phyloP scores from a whole-genome alignment of 306 rosid genomes.

The Trifolium subterraneum region DNA sequence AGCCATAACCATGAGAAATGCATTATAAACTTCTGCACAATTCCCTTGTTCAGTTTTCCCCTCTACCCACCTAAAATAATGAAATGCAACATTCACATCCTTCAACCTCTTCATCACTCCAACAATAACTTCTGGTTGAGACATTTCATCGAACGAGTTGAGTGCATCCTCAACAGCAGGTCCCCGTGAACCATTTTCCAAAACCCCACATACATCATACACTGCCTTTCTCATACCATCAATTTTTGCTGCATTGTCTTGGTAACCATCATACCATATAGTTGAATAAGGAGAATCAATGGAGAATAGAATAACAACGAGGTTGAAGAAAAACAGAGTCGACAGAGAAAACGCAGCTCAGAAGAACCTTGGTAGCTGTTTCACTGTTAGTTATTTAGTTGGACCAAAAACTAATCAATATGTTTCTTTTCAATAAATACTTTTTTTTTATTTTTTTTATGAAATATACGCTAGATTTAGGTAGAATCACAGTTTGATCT shows the following conservation, averaged over 20 bases:
- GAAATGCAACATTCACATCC: conserved; percentile 65
- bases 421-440: too few relatives aligned
- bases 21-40: conserved; percentile 69
- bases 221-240: conserved; percentile 55
- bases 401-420: too few relatives aligned
- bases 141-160: conserved; percentile 53
- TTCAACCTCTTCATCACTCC: conserved; percentile 82
- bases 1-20: conserved; percentile 85
- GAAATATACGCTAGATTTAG: too few relatives aligned
- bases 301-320: neutral
- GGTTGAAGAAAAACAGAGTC: conserved; percentile 4
- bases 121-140: conserved; percentile 71
- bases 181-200: conserved; percentile 76
- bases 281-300: neutral
- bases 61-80: conserved; percentile 85
- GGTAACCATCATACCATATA: conserved; percentile 35
- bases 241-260: conserved; percentile 42
- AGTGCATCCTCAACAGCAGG: conserved; percentile 67
- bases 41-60: conserved; percentile 65
- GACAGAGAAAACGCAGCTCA: neutral
- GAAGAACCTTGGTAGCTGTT: neutral
- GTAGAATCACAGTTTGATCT: too few relatives aligned
- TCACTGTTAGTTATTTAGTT: too few relatives aligned
- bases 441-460: too few relatives aligned
- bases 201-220: conserved; percentile 62